These are phyloP conservation scores for Aspergillus latus DNA, from an alignment of 2,329 filamentous ascomycete species.

Conservation along the genomic window DNA sequence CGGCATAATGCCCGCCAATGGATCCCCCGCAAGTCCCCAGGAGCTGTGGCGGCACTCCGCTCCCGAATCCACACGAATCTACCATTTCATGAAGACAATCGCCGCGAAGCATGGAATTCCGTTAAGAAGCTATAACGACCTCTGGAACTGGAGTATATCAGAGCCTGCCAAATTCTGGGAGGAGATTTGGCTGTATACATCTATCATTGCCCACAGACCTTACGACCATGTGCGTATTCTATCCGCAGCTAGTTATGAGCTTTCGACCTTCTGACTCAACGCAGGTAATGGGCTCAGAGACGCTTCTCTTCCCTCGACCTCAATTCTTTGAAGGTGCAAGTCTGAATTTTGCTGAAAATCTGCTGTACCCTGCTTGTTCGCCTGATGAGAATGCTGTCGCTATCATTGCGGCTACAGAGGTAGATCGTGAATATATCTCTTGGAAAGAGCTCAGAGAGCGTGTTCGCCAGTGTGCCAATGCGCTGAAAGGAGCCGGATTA, in stretches of 20 bases:
- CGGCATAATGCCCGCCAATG: constrained; percentile 14
- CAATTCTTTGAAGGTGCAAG: constrained; percentile 76
- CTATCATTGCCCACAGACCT: constrained; percentile 65
- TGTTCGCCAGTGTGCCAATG: constrained; percentile 71
- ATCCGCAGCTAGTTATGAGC: not conserved
- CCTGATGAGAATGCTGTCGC: constrained; percentile 62
- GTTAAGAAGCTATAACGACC: constrained; percentile 67
- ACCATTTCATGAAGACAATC: constrained; percentile 67
- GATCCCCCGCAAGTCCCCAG: constrained; percentile 18
- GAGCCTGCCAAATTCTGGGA: constrained; percentile 78
- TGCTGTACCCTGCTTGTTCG: constrained; percentile 71
- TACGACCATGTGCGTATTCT: constrained; percentile 46
- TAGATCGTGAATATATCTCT: constrained; percentile 61
- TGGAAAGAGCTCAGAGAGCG: constrained; percentile 80
- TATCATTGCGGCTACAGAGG: constrained; percentile 80
- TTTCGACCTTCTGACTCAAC: constrained; percentile 7
- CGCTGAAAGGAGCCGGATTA: constrained; percentile 67
- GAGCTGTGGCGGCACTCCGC: constrained; percentile 71
- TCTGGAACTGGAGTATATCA: constrained; percentile 82
- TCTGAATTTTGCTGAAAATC: constrained; percentile 93
- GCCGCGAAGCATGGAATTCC: constrained; percentile 65
- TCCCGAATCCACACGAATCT: constrained; percentile 68
- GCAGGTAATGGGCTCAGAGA: constrained; percentile 66
- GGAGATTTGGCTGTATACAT: constrained; percentile 79
- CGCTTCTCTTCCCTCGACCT: constrained; percentile 81